Conservation (phyloP, 176 grass and related monocot genomes). For the Areca catechu region DNA sequence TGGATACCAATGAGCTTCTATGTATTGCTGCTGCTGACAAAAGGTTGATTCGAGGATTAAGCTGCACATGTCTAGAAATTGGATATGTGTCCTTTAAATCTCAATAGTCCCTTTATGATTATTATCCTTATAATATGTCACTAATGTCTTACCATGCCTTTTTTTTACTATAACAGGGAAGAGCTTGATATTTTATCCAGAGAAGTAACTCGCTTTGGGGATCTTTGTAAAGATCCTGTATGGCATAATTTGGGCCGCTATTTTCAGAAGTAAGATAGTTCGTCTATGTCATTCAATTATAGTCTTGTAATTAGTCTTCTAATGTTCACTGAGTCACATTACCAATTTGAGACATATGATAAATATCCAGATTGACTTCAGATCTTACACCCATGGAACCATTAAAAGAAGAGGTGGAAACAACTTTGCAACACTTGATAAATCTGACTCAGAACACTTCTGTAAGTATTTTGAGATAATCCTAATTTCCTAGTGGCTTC, state of each 20-base stretch:
- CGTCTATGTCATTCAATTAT: too few relatives aligned
- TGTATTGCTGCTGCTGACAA: constrained; percentile 75
- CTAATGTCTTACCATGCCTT: neutral
- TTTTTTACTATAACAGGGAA: constrained; percentile 42
- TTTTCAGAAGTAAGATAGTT: constrained; percentile 57
- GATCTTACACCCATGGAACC: constrained; percentile 53
- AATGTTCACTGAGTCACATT: too few relatives aligned
- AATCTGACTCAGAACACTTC: constrained; percentile 82
- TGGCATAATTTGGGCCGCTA: constrained; percentile 94
- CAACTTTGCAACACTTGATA: constrained; percentile 56
- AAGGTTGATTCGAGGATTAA: constrained; percentile 37
- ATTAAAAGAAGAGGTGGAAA: constrained; percentile 59
- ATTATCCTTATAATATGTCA: neutral
- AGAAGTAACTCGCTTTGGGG: constrained; percentile 91
- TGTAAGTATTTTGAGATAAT: constrained; percentile 33
- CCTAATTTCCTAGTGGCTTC: too few relatives aligned
- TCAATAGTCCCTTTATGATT: too few relatives aligned
- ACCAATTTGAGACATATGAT: constrained; percentile 6
- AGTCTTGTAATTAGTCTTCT: too few relatives aligned
- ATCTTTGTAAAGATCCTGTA: constrained; percentile 83
- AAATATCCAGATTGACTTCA: constrained; percentile 43
- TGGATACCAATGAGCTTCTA: constrained; percentile 52
- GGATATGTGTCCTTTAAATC: too few relatives aligned
- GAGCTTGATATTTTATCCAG: constrained; percentile 69
- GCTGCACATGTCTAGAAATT: neutral